These are phyloP conservation scores for Ganoderma boninense DNA, from an alignment of 1,284 basidiomycete species.

Conservation along the genomic window DNA sequence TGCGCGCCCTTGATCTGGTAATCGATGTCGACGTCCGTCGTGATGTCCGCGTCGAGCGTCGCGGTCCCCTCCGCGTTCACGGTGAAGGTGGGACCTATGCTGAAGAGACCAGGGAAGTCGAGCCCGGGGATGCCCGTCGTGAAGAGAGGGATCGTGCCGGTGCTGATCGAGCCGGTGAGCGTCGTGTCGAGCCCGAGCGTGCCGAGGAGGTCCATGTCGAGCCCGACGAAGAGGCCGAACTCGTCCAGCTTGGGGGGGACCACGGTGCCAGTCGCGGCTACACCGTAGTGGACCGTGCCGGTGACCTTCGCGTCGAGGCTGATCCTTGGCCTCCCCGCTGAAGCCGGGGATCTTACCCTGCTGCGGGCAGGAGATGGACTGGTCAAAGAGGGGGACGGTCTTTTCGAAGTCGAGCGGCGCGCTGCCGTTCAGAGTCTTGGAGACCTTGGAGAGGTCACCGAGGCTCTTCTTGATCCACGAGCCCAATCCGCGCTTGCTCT, in stretches of 20 bases:
- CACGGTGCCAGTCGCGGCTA: constrained; percentile 47
- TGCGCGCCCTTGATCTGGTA: constrained; percentile 45
- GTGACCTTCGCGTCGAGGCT: constrained; percentile 50
- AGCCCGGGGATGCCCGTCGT: constrained; percentile 49
- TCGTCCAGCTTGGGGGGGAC: constrained; percentile 49
- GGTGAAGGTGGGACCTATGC: constrained; percentile 43
- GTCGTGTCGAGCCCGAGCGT: constrained; percentile 40
- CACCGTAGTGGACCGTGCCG: constrained; percentile 48
- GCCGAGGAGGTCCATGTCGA: constrained; percentile 35
- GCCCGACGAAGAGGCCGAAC: constrained; percentile 45
- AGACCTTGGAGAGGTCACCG: constrained; percentile 15
- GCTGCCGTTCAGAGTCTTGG: constrained; percentile 39
- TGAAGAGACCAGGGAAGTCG: constrained; percentile 49
- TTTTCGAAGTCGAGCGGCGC: constrained; percentile 44
- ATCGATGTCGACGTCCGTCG: constrained; percentile 27
- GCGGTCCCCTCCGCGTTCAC: constrained; percentile 29
- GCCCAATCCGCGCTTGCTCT: constrained; percentile 22
- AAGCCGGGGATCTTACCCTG: constrained; percentile 34
- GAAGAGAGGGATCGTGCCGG: constrained; percentile 46
- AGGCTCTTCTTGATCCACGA: constrained; percentile 20
- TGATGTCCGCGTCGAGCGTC: constrained; percentile 29
- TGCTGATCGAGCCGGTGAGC: constrained; percentile 45
- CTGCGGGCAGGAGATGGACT: constrained; percentile 50
- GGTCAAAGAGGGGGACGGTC: constrained; percentile 50
- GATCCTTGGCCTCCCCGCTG: constrained; percentile 46